A percentile compares a stretch with the other conserved stretches of the same genome.
Evolutionary conservation across 2,329 filamentous ascomycete species (phyloP).

Genomic region (Diaporthe australafricana): DNA sequence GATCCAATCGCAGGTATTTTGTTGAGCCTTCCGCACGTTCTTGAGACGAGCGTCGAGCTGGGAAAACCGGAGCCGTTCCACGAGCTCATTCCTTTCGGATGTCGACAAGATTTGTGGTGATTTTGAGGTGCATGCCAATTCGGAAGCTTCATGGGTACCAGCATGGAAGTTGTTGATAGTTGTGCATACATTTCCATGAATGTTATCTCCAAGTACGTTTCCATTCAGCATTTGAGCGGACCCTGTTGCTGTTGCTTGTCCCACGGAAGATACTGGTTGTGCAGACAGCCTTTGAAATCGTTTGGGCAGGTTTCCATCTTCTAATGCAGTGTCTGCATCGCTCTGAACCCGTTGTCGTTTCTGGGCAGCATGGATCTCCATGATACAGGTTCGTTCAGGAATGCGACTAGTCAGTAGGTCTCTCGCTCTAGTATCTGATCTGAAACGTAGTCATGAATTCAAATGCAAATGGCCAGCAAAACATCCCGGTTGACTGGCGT

Average conservation of each 20-base stretch:
- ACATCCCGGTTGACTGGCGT: background rate
- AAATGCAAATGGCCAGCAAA: background rate
- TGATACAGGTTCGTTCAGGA: background rate
- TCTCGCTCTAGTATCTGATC: background rate
- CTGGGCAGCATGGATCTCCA: background rate
- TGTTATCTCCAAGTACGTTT: background rate
- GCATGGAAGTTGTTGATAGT: background rate
- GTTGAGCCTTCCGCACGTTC: slow-evolving; percentile 51
- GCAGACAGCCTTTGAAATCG: background rate
- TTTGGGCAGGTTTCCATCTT: background rate
- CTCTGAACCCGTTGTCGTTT: background rate
- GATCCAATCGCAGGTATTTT: slow-evolving; percentile 55
- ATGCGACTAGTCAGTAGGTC: background rate
- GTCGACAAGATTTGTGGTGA: background rate
- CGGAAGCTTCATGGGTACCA: background rate
- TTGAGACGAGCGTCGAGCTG: slow-evolving; percentile 52
- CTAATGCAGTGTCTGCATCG: background rate
- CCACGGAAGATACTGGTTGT: background rate
- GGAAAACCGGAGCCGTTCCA: slow-evolving; percentile 51
- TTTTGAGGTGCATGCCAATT: background rate
- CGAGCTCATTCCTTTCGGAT: slow-evolving; percentile 31
- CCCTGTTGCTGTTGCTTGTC: background rate
- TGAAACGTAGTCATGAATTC: background rate
- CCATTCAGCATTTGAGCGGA: background rate
- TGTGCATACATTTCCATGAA: background rate